These are phyloP conservation scores for Fusarium pseudoanthophilum DNA, from an alignment of 2,329 filamentous ascomycete species.

Conservation along the genomic window DNA sequence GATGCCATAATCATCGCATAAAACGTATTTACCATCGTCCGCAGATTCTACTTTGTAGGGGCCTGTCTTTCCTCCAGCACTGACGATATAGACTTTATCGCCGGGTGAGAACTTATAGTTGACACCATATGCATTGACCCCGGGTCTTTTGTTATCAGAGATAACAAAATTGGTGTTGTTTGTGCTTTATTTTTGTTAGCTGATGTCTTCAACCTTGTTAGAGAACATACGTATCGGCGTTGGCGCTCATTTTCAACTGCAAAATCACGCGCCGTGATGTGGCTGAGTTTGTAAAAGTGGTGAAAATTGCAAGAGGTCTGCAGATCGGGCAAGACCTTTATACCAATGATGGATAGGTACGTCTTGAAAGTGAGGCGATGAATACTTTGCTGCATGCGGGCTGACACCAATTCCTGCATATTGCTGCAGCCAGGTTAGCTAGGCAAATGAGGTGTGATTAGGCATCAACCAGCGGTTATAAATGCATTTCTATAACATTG, in stretches of 20 bases:
- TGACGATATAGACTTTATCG: neutral
- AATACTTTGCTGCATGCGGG: neutral
- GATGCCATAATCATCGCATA: neutral
- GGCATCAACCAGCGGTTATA: neutral
- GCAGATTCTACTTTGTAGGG: neutral
- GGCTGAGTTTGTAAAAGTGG: neutral
- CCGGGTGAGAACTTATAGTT: neutral
- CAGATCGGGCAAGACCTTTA: neutral
- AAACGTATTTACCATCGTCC: neutral
- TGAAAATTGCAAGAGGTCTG: neutral
- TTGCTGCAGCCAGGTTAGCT: neutral
- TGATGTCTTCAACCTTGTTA: accelerated
- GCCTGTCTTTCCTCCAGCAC: neutral
- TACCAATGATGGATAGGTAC: neutral
- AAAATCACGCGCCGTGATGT: neutral
- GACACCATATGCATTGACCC: neutral
- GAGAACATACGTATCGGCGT: neutral
- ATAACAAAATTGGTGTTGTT: neutral
- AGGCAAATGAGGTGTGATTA: too few species aligned
- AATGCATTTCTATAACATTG: neutral
- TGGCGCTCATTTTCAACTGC: neutral
- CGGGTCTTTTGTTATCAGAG: neutral
- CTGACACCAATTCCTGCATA: neutral
- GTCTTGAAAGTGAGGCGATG: neutral
- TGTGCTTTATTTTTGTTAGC: neutral